phyloP scores from a whole-genome alignment of 1,139 yeast species.

The Barnettozyma hawaiiensis region DNA sequence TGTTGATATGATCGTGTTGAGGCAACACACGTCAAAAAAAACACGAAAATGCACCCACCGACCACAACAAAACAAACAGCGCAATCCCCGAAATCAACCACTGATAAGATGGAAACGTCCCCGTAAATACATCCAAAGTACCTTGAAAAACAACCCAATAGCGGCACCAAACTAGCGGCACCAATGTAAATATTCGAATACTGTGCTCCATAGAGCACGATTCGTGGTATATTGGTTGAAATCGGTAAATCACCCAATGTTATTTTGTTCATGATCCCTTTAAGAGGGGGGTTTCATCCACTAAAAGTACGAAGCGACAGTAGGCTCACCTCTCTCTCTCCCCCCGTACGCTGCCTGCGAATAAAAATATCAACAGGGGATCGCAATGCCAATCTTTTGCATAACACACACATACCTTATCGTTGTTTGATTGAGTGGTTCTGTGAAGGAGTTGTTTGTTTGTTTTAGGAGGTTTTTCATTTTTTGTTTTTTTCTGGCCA shows the following conservation, averaged over 20 bases:
- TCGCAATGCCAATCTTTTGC: background rate
- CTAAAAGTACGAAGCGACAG: too few relatives aligned
- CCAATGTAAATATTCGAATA: background rate
- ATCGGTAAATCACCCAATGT: background rate
- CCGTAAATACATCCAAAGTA: background rate
- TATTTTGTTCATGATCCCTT: too few relatives aligned
- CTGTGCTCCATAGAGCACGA: background rate
- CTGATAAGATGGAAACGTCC: conserved; percentile 2
- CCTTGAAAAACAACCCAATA: background rate
- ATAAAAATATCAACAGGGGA: background rate
- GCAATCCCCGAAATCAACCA: conserved; percentile 5
- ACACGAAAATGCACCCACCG: background rate
- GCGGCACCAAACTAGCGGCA: background rate
- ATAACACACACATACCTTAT: conserved; percentile 7
- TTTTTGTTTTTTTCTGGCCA: conserved; percentile 8
- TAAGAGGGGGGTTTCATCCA: too few relatives aligned
- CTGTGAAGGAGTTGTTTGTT: background rate
- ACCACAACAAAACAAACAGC: too few relatives aligned
- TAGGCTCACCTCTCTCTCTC: too few relatives aligned
- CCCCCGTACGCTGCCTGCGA: too few relatives aligned
- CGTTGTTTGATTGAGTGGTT: conserved; percentile 6
- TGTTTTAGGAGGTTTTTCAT: conserved; percentile 3
- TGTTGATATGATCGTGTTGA: background rate
- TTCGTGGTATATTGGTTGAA: background rate
- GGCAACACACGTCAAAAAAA: conserved; percentile 2